Evolutionary conservation across 2,329 filamentous ascomycete species (phyloP).

Genomic region (Trichoderma afroharzianum): DNA sequence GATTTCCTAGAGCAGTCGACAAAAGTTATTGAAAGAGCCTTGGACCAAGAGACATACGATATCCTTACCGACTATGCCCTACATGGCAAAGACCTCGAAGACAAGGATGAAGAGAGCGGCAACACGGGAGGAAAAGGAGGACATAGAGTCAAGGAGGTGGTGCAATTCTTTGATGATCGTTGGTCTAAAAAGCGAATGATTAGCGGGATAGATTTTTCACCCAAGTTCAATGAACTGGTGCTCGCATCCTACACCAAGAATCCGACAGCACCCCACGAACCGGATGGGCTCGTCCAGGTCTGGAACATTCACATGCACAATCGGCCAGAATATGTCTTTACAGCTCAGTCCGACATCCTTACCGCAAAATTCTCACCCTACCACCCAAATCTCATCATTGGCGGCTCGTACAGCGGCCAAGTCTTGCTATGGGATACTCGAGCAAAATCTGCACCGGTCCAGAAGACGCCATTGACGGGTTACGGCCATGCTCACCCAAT

Average conservation of each 20-base stretch:
- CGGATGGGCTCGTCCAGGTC: slow-evolving; percentile 88
- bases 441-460: slow-evolving; percentile 81
- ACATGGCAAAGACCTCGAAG: slow-evolving; percentile 69
- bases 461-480: slow-evolving; percentile 93
- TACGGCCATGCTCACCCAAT: slow-evolving; percentile 95
- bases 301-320: slow-evolving; percentile 97
- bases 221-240: slow-evolving; percentile 89
- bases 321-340: slow-evolving; percentile 92
- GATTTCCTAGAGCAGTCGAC: slow-evolving; percentile 94
- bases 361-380: slow-evolving; percentile 98
- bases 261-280: slow-evolving; percentile 87
- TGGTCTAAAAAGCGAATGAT: slow-evolving; percentile 99
- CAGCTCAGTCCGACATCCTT: slow-evolving; percentile 91
- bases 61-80: slow-evolving; percentile 92
- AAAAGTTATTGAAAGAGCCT: slow-evolving; percentile 91
- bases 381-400: slow-evolving; percentile 92
- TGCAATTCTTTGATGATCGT: slow-evolving; percentile 89
- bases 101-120: slow-evolving; percentile 75
- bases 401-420: slow-evolving; percentile 94
- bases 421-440: slow-evolving; percentile 96
- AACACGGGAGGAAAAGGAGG: slow-evolving; percentile 68
- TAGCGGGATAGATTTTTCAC: slow-evolving; percentile 90
- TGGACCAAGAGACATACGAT: slow-evolving; percentile 90
- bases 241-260: slow-evolving; percentile 97
- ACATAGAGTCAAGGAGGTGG: slow-evolving; percentile 76